These are phyloP conservation scores for Xylariales sp. DNA, from an alignment of 2,329 filamentous ascomycete species.

Conservation along the genomic window DNA sequence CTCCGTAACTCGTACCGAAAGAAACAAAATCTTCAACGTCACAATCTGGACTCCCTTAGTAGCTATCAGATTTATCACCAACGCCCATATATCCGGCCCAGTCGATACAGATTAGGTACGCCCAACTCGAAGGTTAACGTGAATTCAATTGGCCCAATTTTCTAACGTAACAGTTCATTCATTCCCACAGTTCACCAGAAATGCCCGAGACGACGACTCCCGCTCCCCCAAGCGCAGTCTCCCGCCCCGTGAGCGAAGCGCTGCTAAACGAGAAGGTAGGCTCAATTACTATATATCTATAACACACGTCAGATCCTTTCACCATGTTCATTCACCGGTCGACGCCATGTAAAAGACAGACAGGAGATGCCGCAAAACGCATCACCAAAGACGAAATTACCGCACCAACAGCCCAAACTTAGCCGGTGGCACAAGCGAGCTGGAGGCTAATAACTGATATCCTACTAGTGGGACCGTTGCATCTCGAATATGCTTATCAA, in stretches of 20 bases:
- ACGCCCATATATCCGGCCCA: not conserved
- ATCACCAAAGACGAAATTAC: slow-evolving; percentile 31
- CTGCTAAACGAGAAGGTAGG: slow-evolving; percentile 98
- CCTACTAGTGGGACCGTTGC: slow-evolving; percentile 91
- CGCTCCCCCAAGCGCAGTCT: slow-evolving; percentile 71
- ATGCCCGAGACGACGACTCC: slow-evolving; percentile 68
- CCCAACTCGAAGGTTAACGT: slow-evolving; percentile 9
- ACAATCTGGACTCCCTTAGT: slow-evolving; percentile 35
- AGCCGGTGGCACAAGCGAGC: slow-evolving; percentile 1
- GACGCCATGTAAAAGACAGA: slow-evolving; percentile 30
- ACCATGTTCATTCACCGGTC: slow-evolving; percentile 26
- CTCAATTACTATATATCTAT: slow-evolving; percentile 36
- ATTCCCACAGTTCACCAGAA: slow-evolving; percentile 49
- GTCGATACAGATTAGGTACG: slow-evolving; percentile 33
- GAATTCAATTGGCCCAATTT: slow-evolving; percentile 35
- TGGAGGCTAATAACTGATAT: slow-evolving; percentile 28
- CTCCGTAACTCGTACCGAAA: slow-evolving; percentile 32
- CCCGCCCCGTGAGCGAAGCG: slow-evolving; percentile 94
- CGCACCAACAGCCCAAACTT: slow-evolving; percentile 20
- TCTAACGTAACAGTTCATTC: slow-evolving; percentile 31
- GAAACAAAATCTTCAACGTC: slow-evolving; percentile 18
- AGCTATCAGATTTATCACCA: slow-evolving; percentile 16
- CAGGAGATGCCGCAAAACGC: slow-evolving; percentile 3
- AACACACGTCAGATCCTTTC: not conserved
- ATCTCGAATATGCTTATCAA: slow-evolving; percentile 97